These are phyloP conservation scores for Puccinia polysora DNA, from an alignment of 1,284 basidiomycete species.

Conservation along the genomic window DNA sequence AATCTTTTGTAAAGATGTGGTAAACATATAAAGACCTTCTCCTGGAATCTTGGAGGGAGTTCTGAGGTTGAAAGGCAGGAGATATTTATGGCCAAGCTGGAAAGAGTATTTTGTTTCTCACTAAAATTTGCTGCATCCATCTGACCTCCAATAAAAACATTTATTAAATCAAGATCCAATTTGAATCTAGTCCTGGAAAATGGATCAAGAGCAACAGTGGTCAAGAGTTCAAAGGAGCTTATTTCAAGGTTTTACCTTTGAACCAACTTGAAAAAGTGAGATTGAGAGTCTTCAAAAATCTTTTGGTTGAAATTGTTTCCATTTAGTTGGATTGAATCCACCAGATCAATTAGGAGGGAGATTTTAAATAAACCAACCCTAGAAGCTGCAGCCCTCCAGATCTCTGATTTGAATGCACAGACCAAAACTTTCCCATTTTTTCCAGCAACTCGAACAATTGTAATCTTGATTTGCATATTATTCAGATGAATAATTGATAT, in stretches of 20 bases:
- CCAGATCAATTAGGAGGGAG: constrained; percentile 75
- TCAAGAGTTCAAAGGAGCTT: constrained; percentile 77
- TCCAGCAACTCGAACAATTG: constrained; percentile 85
- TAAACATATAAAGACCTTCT: too few relatives aligned
- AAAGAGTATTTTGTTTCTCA: too few relatives aligned
- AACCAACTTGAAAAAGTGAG: constrained; percentile 60
- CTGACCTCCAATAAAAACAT: too few relatives aligned
- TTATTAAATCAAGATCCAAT: constrained; percentile 82
- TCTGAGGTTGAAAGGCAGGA: too few relatives aligned
- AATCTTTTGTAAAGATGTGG: too few relatives aligned
- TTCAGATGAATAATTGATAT: constrained; percentile 60
- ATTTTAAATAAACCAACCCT: constrained; percentile 82
- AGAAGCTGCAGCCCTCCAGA: constrained; percentile 62
- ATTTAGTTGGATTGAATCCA: constrained; percentile 73
- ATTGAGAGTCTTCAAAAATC: constrained; percentile 59
- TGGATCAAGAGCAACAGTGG: constrained; percentile 67
- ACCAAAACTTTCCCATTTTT: constrained; percentile 98
- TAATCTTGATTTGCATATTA: constrained; percentile 63
- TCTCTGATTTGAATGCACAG: constrained; percentile 72
- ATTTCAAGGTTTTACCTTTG: constrained; percentile 57
- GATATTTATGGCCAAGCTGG: too few relatives aligned
- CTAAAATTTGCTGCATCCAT: too few relatives aligned
- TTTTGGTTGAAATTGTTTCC: constrained; percentile 59
- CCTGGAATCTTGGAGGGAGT: too few relatives aligned
- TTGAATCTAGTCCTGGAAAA: constrained; percentile 61